Conservation (phyloP, 257 asterid species). For the Plantago major region DNA sequence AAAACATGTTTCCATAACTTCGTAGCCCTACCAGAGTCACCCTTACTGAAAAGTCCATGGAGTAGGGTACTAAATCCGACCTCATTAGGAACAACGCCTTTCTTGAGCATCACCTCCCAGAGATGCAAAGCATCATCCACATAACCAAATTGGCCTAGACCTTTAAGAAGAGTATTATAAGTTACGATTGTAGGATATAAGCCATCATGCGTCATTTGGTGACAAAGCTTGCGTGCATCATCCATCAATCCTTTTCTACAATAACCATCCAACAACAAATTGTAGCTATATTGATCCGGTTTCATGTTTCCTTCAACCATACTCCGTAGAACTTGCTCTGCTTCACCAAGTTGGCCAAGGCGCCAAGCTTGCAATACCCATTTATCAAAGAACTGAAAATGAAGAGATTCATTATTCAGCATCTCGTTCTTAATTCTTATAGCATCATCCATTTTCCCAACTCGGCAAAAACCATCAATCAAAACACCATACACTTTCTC, state of each 20-base stretch:
- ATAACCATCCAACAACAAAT: slow-evolving; percentile 65
- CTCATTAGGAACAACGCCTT: slow-evolving; percentile 66
- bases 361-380: slow-evolving; percentile 70
- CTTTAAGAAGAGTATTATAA: slow-evolving; percentile 75
- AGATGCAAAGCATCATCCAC: slow-evolving; percentile 67
- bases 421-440: slow-evolving; percentile 63
- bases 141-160: slow-evolving; percentile 52
- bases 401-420: slow-evolving; percentile 56
- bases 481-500: slow-evolving; percentile 64
- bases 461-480: slow-evolving; percentile 68
- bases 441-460: slow-evolving; percentile 80
- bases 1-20: slow-evolving; percentile 63
- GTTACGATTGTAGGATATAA: slow-evolving; percentile 55
- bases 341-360: slow-evolving; percentile 62
- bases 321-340: slow-evolving; percentile 38
- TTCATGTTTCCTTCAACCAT: slow-evolving; percentile 48
- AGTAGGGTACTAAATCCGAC: slow-evolving; percentile 67
- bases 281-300: slow-evolving; percentile 81
- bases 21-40: slow-evolving; percentile 46
- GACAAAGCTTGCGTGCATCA: slow-evolving; percentile 59
- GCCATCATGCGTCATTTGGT: slow-evolving; percentile 59
- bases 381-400: slow-evolving; percentile 69
- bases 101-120: slow-evolving; percentile 68
- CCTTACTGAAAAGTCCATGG: slow-evolving; percentile 54
- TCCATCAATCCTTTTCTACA: slow-evolving; percentile 57